These are phyloP conservation scores for Xanthoconium purpureum DNA, from an alignment of 768 basidiomycete species.

Conservation along the genomic window DNA sequence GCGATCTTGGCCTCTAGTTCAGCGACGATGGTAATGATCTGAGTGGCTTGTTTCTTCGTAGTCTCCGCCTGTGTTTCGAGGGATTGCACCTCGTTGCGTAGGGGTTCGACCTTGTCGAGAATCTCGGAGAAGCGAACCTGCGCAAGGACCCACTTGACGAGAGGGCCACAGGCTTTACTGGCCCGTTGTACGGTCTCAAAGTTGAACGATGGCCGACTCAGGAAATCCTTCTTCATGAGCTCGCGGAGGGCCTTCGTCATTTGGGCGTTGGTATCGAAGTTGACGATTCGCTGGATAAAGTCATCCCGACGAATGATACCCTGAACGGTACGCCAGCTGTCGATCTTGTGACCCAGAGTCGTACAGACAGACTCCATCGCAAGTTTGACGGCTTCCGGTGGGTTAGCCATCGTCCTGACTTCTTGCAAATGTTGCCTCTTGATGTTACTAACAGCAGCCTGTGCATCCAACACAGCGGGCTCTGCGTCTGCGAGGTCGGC, in stretches of 20 bases:
- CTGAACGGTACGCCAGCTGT: slow-evolving; percentile 95
- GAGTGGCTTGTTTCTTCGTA: slow-evolving; percentile 90
- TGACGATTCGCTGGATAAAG: slow-evolving; percentile 93
- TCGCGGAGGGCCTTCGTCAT: slow-evolving; percentile 91
- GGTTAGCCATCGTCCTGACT: slow-evolving; percentile 97
- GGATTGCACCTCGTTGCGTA: slow-evolving; percentile 92
- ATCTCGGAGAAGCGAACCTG: slow-evolving; percentile 98
- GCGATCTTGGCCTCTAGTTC: slow-evolving; percentile 92
- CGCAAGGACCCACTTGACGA: slow-evolving; percentile 97
- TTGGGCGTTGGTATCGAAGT: slow-evolving; percentile 87
- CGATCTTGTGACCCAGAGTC: slow-evolving; percentile 93
- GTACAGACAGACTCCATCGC: slow-evolving; percentile 99
- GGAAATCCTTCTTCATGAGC: slow-evolving; percentile 87
- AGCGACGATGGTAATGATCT: slow-evolving; percentile 87
- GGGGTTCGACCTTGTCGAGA: slow-evolving; percentile 92
- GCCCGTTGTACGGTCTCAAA: slow-evolving; percentile 95
- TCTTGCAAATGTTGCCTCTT: slow-evolving; percentile 94
- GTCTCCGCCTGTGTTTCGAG: slow-evolving; percentile 89
- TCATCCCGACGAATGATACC: slow-evolving; percentile 94
- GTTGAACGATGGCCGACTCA: slow-evolving; percentile 87
- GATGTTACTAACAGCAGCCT: slow-evolving; percentile 95
- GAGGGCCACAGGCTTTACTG: slow-evolving; percentile 94
- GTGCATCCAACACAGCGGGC: slow-evolving; percentile 93
- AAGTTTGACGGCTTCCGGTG: slow-evolving; percentile 94
- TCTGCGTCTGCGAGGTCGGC: slow-evolving; percentile 96